Percentiles rank a stretch among this genome's conserved stretches.
phyloP scores from a whole-genome alignment of 2,329 filamentous ascomycete species.

The Alternaria infectoria region DNA sequence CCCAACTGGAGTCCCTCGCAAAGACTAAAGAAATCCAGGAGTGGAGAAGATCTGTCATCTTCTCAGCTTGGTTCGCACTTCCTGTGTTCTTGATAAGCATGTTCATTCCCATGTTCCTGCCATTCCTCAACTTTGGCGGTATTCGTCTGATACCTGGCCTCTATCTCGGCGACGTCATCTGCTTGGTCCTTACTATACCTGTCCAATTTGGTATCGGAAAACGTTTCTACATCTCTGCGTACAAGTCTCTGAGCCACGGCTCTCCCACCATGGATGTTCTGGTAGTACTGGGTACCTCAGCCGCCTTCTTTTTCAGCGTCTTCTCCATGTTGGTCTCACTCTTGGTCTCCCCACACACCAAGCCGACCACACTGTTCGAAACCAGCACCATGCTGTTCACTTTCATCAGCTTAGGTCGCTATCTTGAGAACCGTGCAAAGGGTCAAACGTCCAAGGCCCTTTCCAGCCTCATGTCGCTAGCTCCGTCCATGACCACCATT shows the following conservation, averaged over 20 bases:
- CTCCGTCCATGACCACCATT: constrained; percentile 95
- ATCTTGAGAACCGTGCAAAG: constrained; percentile 92
- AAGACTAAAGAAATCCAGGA: constrained; percentile 97
- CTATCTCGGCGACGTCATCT: constrained; percentile 86
- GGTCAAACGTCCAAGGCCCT: constrained; percentile 95
- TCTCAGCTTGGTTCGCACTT: constrained; percentile 80
- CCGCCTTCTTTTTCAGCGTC: constrained; percentile 94
- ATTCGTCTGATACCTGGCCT: constrained; percentile 73
- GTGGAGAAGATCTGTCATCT: constrained; percentile 82
- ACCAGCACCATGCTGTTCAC: constrained; percentile 98
- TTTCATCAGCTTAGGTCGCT: constrained; percentile 90
- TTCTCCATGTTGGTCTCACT: constrained; percentile 86
- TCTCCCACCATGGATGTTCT: constrained; percentile 98
- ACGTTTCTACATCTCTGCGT: constrained; percentile 93
- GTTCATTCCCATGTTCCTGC: constrained; percentile 87
- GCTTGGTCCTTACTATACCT: constrained; percentile 82
- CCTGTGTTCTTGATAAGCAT: constrained; percentile 94
- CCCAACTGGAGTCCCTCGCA: constrained; percentile 91
- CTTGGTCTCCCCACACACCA: constrained; percentile 73
- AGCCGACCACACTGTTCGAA: constrained; percentile 91
- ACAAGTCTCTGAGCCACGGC: constrained; percentile 86
- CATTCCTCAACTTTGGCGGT: constrained; percentile 76
- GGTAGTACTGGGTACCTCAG: constrained; percentile 89
- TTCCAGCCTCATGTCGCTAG: constrained; percentile 91
- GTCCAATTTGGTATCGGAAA: constrained; percentile 96